These are phyloP conservation scores for Carpinus fangiana DNA, from an alignment of 306 rosid genomes.

Conservation along the genomic window DNA sequence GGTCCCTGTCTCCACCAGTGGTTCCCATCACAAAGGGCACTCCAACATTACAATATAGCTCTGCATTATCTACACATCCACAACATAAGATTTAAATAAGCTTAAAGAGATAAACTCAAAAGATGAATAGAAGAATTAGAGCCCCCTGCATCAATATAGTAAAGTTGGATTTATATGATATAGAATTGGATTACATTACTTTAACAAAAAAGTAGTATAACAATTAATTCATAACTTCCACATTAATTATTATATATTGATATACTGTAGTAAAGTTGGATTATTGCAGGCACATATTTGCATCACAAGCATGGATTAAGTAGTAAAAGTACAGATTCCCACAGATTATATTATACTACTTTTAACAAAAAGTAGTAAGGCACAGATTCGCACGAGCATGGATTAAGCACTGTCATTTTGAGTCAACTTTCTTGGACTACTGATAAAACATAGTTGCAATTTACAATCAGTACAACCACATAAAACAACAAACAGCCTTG, in stretches of 20 bases:
- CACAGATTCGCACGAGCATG: background rate
- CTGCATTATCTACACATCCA: conserved; percentile 69
- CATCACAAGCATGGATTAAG: background rate
- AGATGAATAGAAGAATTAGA: background rate
- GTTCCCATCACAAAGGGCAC: conserved; percentile 98
- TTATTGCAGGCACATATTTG: background rate
- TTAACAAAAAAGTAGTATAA: too few species aligned
- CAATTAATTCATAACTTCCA: too few species aligned
- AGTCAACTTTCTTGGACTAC: background rate
- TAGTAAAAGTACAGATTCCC: too few species aligned
- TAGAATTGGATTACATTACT: too few species aligned
- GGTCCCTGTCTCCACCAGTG: conserved; percentile 87
- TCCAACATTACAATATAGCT: conserved; percentile 73
- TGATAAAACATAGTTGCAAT: background rate
- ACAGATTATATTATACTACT: too few species aligned
- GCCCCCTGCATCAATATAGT: background rate
- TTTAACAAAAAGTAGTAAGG: background rate
- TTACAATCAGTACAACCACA: background rate
- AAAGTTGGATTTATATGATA: background rate
- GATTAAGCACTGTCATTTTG: background rate
- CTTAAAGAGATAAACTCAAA: background rate
- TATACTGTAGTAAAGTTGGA: too few species aligned
- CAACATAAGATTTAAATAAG: background rate
- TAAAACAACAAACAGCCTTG: background rate
- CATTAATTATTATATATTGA: too few species aligned